Base-by-base conservation (phyloP, 257 asterid species). In the Henckelia pumila region DNA sequence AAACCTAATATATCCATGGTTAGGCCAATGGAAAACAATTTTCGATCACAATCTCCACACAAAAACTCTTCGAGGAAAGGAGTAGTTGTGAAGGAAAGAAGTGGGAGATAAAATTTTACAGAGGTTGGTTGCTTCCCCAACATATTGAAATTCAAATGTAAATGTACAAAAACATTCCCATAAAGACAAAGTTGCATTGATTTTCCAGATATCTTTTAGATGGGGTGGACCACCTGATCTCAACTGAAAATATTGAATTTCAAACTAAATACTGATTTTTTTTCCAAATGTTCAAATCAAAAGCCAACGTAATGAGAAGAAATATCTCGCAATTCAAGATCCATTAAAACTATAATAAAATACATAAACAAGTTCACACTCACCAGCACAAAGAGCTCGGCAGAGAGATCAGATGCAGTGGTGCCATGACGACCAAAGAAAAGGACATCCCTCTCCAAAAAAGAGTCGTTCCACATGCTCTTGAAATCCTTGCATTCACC, bases 351-450 rank as follows among this genome's bases (percentile, higher is more conserved):
- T 44, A 9, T 30, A 28, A 64, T 32, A 25, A 30, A 63, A 28
- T 58, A 56, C 19, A 29, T 44, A 29, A 20, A 66, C 23, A 5
- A 13, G 56, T 1, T 4, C 23, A 65, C 28, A 56, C 89, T 85
- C 74, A 93, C 97, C 87, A 95, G 99, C 78, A 90, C 88, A 52
- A 91, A 85, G 82, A 90, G 87, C 77, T 88, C 95, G 0, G 92
- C 85, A 0, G 95, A 83, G 32, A 90, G 85, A 77, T 81, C 95
- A 3, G 92, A 75, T 1, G 82, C 61, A 63, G 72, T 63, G 68
- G 69, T 69, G 73, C 71, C 58, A 22, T 75, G 79, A 73, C 73
- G 50, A 56, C 76, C 73, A 70, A 83, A 35, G 85, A 88, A 86
- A 71, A 88, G 75, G n/a, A 78, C 78, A 73, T 71, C 86, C 10